Evolutionary conservation across 331 rosid genomes (phyloP).

Genomic region (Saraca asoca): DNA sequence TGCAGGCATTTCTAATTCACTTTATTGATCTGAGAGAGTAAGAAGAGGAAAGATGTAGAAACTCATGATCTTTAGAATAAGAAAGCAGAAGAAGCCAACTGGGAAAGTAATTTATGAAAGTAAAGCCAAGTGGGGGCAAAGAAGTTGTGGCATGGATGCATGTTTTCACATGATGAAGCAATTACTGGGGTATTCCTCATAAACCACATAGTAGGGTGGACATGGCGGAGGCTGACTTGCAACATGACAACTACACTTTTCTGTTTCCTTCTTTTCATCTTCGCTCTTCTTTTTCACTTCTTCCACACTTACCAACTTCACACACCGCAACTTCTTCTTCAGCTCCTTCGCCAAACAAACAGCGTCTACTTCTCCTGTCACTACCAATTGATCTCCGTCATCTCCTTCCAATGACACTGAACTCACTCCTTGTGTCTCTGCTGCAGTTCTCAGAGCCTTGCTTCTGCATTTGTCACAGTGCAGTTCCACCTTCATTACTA

Average conservation of each 20-base stretch:
- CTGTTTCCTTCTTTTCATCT: not conserved
- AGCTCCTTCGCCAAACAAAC: slow-evolving; percentile 20
- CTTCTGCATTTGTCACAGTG: slow-evolving; percentile 48
- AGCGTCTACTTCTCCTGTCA: slow-evolving; percentile 33
- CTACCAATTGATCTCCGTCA: slow-evolving; percentile 16
- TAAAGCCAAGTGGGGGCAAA: too few relatives aligned
- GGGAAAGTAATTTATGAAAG: too few relatives aligned
- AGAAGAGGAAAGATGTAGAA: too few relatives aligned
- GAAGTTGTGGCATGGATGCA: too few relatives aligned
- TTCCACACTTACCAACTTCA: not conserved
- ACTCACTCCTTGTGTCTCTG: slow-evolving; percentile 41
- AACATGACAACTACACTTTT: not conserved
- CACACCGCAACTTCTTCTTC: not conserved
- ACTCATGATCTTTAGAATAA: too few relatives aligned
- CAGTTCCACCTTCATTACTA: slow-evolving; percentile 42
- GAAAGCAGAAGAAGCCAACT: too few relatives aligned
- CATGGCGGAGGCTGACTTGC: too few relatives aligned
- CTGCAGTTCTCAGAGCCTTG: slow-evolving; percentile 46
- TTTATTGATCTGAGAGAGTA: too few relatives aligned
- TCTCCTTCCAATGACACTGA: slow-evolving; percentile 46
- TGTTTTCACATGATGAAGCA: too few relatives aligned
- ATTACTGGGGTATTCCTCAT: too few relatives aligned
- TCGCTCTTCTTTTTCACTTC: not conserved
- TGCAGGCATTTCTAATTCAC: too few relatives aligned
- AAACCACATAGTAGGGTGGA: too few relatives aligned